Conservation (phyloP, 2,329 filamentous ascomycete genomes). For the Fusarium multiceps region DNA sequence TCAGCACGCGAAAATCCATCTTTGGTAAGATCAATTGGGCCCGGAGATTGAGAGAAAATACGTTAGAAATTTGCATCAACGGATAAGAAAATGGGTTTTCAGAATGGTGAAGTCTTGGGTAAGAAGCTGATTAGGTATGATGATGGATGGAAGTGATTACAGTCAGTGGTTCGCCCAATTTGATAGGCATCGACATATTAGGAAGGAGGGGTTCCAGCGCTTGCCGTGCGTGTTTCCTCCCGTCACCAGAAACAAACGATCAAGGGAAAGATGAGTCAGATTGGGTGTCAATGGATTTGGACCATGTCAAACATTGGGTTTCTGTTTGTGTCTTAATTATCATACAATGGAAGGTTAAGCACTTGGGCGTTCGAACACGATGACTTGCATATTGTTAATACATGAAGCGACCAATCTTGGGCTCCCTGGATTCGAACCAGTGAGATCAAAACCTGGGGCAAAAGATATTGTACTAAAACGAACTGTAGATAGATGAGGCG, state of each 20-base stretch:
- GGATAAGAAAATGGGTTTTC: conserved; percentile 4
- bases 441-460: background rate
- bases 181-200: conserved; percentile 4
- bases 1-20: conserved; percentile 3
- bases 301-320: background rate
- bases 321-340: background rate
- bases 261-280: background rate
- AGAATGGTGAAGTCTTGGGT: conserved; percentile 5
- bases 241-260: background rate
- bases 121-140: background rate
- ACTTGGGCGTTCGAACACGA: background rate
- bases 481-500: background rate
- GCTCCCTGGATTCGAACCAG: background rate
- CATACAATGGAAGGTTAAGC: background rate
- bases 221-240: background rate
- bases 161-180: conserved; percentile 21
- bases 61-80: conserved; percentile 3
- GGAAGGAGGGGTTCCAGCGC: conserved; percentile 10
- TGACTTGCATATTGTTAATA: background rate
- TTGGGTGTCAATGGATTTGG: background rate
- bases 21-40: background rate
- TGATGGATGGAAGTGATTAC: background rate
- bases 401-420: background rate
- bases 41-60: conserved; percentile 8
- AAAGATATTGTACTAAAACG: background rate